Evolutionary conservation across 2,329 filamentous ascomycete genomes (phyloP).

Genomic region (Cyclaneusma minus): DNA sequence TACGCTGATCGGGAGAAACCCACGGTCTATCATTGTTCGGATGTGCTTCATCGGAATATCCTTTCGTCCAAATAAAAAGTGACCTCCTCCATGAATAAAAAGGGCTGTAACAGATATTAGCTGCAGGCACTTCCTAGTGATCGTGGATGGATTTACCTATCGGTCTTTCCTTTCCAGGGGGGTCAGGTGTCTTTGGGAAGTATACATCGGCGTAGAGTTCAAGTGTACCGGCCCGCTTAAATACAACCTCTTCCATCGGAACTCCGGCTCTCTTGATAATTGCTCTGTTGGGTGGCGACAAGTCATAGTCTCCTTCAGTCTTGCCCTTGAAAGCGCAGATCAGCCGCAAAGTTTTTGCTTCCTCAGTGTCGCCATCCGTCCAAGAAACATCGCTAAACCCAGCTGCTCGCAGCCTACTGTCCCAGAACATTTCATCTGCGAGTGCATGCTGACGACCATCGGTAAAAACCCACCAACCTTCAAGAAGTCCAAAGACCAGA

Average conservation of each 20-base stretch:
- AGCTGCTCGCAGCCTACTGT: slow-evolving; percentile 4
- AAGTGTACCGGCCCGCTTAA: slow-evolving; percentile 8
- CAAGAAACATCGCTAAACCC: slow-evolving; percentile 3
- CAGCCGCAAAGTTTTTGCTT: slow-evolving; percentile 6
- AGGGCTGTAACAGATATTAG: slow-evolving; percentile 16
- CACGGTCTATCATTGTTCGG: slow-evolving; percentile 19
- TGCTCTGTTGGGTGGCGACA: too few relatives aligned
- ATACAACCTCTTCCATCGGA: slow-evolving; percentile 2
- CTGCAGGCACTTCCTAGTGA: not conserved
- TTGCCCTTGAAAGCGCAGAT: not conserved
- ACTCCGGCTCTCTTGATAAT: too few relatives aligned
- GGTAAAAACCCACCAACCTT: slow-evolving; percentile 11
- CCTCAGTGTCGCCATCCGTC: slow-evolving; percentile 6
- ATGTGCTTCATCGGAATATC: slow-evolving; percentile 23
- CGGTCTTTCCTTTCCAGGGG: not conserved
- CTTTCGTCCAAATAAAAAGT: slow-evolving; percentile 23
- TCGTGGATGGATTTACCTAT: slow-evolving; percentile 1
- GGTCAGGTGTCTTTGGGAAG: slow-evolving; percentile 9
- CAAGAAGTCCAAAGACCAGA: slow-evolving; percentile 10
- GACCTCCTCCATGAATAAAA: slow-evolving; percentile 29
- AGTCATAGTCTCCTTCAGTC: too few relatives aligned
- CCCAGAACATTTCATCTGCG: slow-evolving; percentile 4
- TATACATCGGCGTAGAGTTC: slow-evolving; percentile 17
- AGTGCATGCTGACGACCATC: slow-evolving; percentile 10
- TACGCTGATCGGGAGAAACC: slow-evolving; percentile 30